Percentiles rank a stretch among this genome's conserved stretches.
Evolutionary conservation across 495 filamentous ascomycete genomes (phyloP).

Genomic region (Neurospora sp.): DNA sequence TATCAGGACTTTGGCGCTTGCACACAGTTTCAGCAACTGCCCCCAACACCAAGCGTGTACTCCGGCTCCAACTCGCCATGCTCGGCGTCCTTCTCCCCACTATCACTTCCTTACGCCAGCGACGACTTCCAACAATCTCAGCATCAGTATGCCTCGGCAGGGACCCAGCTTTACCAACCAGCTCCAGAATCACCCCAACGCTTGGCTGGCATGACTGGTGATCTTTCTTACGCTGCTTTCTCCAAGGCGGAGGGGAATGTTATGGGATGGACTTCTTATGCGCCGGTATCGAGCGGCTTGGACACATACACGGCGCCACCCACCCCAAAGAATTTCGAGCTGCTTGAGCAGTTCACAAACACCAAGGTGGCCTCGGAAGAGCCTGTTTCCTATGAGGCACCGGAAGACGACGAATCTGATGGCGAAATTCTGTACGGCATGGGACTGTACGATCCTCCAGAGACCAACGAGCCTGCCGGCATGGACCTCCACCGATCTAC

Average conservation of each 20-base stretch:
- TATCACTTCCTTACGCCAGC: slow-evolving; percentile 24
- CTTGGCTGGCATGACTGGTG: neutral
- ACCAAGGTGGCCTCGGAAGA: slow-evolving; percentile 32
- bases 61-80: slow-evolving; percentile 37
- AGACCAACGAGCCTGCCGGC: slow-evolving; percentile 21
- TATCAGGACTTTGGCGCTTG: slow-evolving; percentile 27
- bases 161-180: slow-evolving; percentile 1
- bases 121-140: slow-evolving; percentile 8
- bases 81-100: slow-evolving; percentile 29
- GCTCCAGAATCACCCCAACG: neutral
- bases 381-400: slow-evolving; percentile 33
- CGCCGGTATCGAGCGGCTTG: slow-evolving; percentile 21
- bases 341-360: slow-evolving; percentile 16
- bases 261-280: slow-evolving; percentile 32
- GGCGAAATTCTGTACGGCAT: slow-evolving; percentile 72
- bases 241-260: slow-evolving; percentile 8
- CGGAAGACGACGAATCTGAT: slow-evolving; percentile 32
- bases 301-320: slow-evolving; percentile 41
- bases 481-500: slow-evolving; percentile 37
- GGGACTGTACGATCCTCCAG: slow-evolving; percentile 69
- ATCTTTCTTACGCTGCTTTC: slow-evolving; percentile 9
- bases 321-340: slow-evolving; percentile 47
- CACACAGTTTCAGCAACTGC: slow-evolving; percentile 28
- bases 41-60: slow-evolving; percentile 32
- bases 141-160: neutral